Evolutionary conservation across 1,284 basidiomycete genomes (phyloP).

Genomic region (Trichosporon ovoides): DNA sequence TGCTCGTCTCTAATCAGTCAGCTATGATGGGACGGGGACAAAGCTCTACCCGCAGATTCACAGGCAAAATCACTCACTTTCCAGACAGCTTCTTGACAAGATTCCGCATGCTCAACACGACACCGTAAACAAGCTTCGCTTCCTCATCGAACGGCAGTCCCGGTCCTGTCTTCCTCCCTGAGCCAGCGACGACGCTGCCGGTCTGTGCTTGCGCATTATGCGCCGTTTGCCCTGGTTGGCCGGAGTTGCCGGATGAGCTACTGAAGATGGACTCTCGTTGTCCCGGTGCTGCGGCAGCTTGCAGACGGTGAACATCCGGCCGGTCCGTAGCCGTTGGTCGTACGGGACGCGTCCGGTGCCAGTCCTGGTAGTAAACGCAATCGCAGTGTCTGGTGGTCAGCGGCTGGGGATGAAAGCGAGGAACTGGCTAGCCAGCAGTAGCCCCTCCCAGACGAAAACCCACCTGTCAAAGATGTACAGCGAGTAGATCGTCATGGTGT

Average conservation of each 20-base stretch:
- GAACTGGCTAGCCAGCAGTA: too few relatives aligned
- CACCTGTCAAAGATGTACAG: constrained; percentile 85
- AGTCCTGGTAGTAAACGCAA: constrained; percentile 89
- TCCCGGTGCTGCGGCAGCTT: constrained; percentile 34
- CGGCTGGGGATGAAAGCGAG: too few relatives aligned
- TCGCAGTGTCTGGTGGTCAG: constrained; percentile 65
- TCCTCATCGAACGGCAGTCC: constrained; percentile 90
- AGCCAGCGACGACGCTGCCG: constrained; percentile 3
- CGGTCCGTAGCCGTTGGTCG: constrained; percentile 65
- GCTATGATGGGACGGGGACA: too few relatives aligned
- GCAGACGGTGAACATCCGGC: constrained; percentile 62
- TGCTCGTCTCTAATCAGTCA: constrained; percentile 64
- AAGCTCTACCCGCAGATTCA: too few relatives aligned
- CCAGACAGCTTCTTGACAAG: constrained; percentile 92
- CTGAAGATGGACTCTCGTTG: constrained; percentile 34
- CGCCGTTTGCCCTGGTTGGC: background rate
- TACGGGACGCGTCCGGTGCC: constrained; percentile 72
- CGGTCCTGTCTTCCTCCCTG: constrained; percentile 12
- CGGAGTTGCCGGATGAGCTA: constrained; percentile 2
- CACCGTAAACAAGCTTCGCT: constrained; percentile 94
- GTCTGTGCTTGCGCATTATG: constrained; percentile 1
- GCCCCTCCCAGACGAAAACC: background rate
- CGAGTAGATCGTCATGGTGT: constrained; percentile 71
- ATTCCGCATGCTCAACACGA: constrained; percentile 83
- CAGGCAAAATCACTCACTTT: constrained; percentile 54